Evolutionary conservation across 192 early-diverging fungal species (phyloP), one percentile per base, ranked within the genome.

Genomic region (Coemansia sp.): DNA sequence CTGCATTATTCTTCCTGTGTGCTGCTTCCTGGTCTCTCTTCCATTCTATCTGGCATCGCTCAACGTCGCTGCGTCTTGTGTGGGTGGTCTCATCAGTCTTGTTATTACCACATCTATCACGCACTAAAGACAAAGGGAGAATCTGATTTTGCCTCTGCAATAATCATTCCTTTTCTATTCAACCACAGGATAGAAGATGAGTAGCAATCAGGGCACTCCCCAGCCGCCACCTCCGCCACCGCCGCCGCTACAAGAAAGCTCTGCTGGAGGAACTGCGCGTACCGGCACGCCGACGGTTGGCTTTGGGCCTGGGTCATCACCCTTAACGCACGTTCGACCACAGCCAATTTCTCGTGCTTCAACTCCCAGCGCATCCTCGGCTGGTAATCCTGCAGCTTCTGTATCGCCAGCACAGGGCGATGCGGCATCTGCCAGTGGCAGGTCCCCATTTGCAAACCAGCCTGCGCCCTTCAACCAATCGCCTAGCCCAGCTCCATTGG

Each of bases 221-320:
- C 56, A 58, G 37, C 51, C 51, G 0, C 51, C 51, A 8, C 77
- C 68, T 15, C 71, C 67, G 9, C 66, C 78, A 0, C 78, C 78
- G 16, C 76, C 71, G 60, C 65, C 71, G 10, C 59, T 66, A 52
- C 66, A 62, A 16, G 55, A 60, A 16, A 61, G 57, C 51, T 39
- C 52, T 42, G 42, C 73, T 65, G 68, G 71, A 22, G 67, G 57
- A 19, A 55, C 54, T 12, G 61, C 61, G 26, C 68, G 79, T 22
- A 69, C 62, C 5, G 62, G 67, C 12, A 82, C 78, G 39, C 73
- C 79, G 4, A 72, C 77, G 0, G 79, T 76, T 49, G 79, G 79
- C 9, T 82, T 82, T 69, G 79, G 79, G 0, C 68, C 74, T 37
- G 79, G 74, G n/a, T 82, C 79, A 22, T 76, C 79, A 61, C 79